phyloP scores from a whole-genome alignment of 768 basidiomycete species.

The Sarcomyxa edulis region DNA sequence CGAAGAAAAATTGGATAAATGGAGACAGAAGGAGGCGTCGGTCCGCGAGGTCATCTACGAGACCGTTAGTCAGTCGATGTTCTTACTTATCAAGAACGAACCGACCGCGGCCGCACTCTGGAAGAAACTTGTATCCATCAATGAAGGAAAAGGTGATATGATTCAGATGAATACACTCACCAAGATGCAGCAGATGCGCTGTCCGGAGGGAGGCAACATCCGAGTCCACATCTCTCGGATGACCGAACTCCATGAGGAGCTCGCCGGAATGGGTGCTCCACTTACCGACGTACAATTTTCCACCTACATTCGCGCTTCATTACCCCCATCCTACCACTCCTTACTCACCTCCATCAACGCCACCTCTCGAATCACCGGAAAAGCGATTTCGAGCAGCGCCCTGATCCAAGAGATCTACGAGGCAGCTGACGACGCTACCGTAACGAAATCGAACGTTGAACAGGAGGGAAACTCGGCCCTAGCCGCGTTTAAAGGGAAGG shows the following conservation, averaged over 20 bases:
- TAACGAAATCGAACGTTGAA: not conserved
- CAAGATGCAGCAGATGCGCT: slow-evolving; percentile 3
- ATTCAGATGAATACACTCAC: slow-evolving; percentile 5
- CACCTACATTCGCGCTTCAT: slow-evolving; percentile 14
- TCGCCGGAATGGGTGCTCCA: slow-evolving; percentile 6
- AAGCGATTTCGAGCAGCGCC: not conserved
- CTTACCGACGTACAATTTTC: slow-evolving; percentile 4
- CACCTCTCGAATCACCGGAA: slow-evolving; percentile 8
- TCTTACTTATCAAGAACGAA: not conserved
- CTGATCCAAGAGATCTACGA: slow-evolving; percentile 10
- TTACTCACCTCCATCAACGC: no score
- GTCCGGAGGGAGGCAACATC: slow-evolving; percentile 13
- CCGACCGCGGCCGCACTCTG: not conserved
- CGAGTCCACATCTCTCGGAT: slow-evolving; percentile 12
- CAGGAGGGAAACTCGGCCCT: not conserved
- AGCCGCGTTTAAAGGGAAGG: slow-evolving; percentile 5
- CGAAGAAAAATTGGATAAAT: not conserved
- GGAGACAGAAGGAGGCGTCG: slow-evolving; percentile 5
- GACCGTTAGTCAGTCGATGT: not conserved
- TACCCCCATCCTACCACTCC: no score
- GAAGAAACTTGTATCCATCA: not conserved
- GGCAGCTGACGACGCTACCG: not conserved
- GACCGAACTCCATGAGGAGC: slow-evolving; percentile 9
- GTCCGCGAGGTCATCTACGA: slow-evolving; percentile 5
- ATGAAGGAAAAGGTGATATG: slow-evolving; percentile 3